These are phyloP conservation scores for Phytopythium chamaehyphon DNA, from an alignment of 352 stramenopile genomes.

Conservation along the genomic window DNA sequence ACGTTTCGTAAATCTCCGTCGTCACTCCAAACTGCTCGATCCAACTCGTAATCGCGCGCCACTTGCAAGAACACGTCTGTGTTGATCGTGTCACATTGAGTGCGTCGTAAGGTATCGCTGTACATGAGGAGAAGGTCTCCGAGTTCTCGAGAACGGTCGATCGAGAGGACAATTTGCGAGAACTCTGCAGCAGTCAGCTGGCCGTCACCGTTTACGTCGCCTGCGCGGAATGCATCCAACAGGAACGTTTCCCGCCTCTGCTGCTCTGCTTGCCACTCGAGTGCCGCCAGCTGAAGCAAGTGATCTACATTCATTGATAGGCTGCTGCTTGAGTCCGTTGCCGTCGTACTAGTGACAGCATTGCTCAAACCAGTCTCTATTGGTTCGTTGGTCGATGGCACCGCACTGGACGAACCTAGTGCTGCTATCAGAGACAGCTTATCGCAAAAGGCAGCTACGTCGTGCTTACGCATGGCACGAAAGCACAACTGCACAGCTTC, in stretches of 20 bases:
- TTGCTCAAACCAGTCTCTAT: conserved; percentile 1
- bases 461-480: conserved; percentile 64
- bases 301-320: conserved; percentile 65
- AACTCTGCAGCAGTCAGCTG: conserved; percentile 76
- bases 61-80: conserved; percentile 67
- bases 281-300: conserved; percentile 55
- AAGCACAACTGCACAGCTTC: conserved; percentile 65
- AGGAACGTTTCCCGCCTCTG: conserved; percentile 58
- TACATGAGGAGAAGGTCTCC: conserved; percentile 80
- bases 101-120: conserved; percentile 70
- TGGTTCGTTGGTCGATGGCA: conserved; percentile 1
- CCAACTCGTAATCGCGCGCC: conserved; percentile 69
- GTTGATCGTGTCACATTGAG: conserved; percentile 47
- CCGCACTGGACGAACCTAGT: conserved; percentile 28
- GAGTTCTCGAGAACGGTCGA: conserved; percentile 59
- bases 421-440: conserved; percentile 42
- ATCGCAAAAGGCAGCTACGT: conserved; percentile 58
- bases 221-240: conserved; percentile 67
- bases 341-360: background rate
- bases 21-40: conserved; percentile 61
- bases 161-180: conserved; percentile 71
- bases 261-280: conserved; percentile 72
- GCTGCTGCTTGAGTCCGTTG: conserved; percentile 5
- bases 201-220: conserved; percentile 77
- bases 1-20: conserved; percentile 67